Percentiles rank a stretch among this genome's conserved stretches.
Evolutionary conservation across 176 grass and related monocot genomes (phyloP).

Genomic region (Cenchrus americanus): DNA sequence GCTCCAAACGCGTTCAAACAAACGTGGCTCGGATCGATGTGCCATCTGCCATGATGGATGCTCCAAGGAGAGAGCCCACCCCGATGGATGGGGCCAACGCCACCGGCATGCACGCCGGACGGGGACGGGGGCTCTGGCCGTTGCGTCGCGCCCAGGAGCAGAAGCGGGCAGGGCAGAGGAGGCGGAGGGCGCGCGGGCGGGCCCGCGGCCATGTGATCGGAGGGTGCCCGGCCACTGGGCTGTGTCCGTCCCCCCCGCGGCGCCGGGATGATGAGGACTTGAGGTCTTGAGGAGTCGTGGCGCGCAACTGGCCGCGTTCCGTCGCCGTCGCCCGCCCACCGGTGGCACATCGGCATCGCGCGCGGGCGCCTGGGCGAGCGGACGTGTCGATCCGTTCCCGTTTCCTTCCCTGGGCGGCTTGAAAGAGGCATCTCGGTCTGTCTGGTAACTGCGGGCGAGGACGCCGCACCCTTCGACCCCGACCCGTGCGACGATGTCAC

Average conservation of each 20-base stretch:
- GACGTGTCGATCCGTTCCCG: neutral
- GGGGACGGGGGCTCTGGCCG: neutral
- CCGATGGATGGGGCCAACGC: too few species aligned
- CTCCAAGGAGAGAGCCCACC: neutral
- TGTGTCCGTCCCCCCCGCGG: conserved; percentile 21
- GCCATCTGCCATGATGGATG: too few species aligned
- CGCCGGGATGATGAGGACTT: neutral
- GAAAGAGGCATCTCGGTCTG: neutral
- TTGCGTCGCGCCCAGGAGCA: neutral
- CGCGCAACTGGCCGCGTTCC: neutral
- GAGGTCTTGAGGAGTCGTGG: neutral
- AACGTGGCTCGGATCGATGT: too few species aligned
- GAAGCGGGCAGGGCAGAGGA: neutral
- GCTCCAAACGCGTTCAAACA: neutral
- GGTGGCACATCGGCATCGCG: neutral
- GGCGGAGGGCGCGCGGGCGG: neutral
- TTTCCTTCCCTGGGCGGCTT: neutral
- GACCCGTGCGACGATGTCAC: conserved; percentile 16
- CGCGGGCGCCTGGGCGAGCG: neutral
- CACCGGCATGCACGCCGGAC: conserved; percentile 12
- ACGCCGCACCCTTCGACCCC: neutral
- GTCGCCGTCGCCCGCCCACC: neutral
- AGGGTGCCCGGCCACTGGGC: conserved; percentile 23
- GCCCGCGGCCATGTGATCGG: conserved; percentile 39
- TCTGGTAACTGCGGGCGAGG: neutral